These are phyloP conservation scores for Hirsutella minnesotensis DNA, from an alignment of 2,329 filamentous ascomycete species.

Conservation along the genomic window DNA sequence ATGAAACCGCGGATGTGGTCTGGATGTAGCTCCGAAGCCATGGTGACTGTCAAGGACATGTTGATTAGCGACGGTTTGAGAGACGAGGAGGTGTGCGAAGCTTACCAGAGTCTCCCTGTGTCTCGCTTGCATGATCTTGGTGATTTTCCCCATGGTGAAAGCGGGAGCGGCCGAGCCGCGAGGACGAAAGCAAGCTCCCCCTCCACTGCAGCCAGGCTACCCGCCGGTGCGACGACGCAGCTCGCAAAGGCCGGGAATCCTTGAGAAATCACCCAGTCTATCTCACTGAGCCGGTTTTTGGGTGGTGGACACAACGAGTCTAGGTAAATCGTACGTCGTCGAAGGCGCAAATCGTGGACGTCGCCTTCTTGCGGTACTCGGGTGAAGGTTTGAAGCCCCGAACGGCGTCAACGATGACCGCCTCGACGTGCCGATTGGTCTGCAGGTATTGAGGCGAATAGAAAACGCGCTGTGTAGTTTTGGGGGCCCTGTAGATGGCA, in stretches of 20 bases:
- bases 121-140: conserved; percentile 54
- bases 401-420: no score
- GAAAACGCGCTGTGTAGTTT: no score
- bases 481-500: no score
- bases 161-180: conserved; percentile 47
- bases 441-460: no score
- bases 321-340: no score
- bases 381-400: no score
- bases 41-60: conserved; percentile 51
- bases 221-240: conserved; percentile 29
- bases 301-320: no score
- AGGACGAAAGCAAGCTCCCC: conserved; percentile 35
- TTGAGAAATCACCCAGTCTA: conserved; percentile 5
- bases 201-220: conserved; percentile 39
- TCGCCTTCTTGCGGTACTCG: no score
- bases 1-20: conserved; percentile 52
- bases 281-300: no score
- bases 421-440: no score
- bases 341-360: no score
- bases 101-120: conserved; percentile 56
- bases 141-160: conserved; percentile 57
- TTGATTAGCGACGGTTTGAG: neutral
- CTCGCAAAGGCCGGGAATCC: conserved; percentile 19
- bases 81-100: no score
- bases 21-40: conserved; percentile 75